phyloP scores from a whole-genome alignment of 768 basidiomycete genomes.

The Russula brevipes region DNA sequence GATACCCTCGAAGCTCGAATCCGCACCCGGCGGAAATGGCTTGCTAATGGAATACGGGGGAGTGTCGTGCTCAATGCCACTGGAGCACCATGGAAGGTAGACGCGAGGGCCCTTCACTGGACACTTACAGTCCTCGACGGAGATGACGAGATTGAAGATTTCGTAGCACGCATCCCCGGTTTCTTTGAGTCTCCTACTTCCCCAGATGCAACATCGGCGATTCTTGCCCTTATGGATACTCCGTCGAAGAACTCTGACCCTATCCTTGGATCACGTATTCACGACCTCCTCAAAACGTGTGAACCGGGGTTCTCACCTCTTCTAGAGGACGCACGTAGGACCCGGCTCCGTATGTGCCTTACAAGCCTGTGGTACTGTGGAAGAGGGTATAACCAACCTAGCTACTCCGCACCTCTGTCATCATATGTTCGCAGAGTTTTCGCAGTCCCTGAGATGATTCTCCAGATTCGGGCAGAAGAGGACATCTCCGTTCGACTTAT shows the following conservation, averaged over 20 bases:
- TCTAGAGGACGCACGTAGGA: not conserved
- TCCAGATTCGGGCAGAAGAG: not conserved
- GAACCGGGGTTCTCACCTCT: not conserved
- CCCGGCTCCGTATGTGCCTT: not conserved
- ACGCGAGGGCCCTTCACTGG: constrained; percentile 4
- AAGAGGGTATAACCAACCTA: not conserved
- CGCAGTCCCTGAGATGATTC: not conserved
- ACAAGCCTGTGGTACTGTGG: constrained; percentile 6
- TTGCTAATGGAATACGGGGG: not conserved
- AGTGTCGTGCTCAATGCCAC: not conserved
- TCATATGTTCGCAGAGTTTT: constrained; percentile 3
- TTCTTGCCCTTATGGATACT: not conserved
- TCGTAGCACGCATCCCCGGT: constrained; percentile 4
- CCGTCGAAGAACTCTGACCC: not conserved
- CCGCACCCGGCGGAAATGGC: not conserved
- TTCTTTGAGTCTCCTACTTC: not conserved
- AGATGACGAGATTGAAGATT: constrained; percentile 8
- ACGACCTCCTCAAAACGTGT: not conserved
- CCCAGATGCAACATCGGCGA: not conserved
- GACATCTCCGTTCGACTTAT: not conserved
- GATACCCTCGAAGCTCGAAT: not conserved
- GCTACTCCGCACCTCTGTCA: not conserved
- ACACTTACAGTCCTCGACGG: constrained; percentile 6
- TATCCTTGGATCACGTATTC: not conserved
- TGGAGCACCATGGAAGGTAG: not conserved